phyloP scores from a whole-genome alignment of 768 basidiomycete genomes.

The Clitopilus passeckerianus region DNA sequence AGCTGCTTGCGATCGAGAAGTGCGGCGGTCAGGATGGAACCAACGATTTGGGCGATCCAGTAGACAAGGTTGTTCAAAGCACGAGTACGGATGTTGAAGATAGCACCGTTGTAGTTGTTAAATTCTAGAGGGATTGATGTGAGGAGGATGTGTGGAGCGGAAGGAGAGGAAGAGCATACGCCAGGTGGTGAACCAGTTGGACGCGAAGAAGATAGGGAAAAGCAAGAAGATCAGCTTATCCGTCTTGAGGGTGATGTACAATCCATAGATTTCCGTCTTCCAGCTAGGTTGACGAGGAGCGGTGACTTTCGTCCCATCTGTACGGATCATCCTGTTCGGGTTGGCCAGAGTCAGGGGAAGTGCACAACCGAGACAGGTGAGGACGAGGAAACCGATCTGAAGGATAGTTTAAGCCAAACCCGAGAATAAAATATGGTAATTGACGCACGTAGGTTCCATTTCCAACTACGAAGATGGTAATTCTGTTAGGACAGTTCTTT shows the following conservation, averaged over 20 bases:
- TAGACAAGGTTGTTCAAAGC: constrained; percentile 76
- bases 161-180: constrained; percentile 37
- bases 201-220: constrained; percentile 84
- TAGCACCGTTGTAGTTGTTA: constrained; percentile 71
- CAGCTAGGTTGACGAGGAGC: constrained; percentile 66
- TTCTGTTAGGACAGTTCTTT: not conserved
- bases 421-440: constrained; percentile 70
- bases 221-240: constrained; percentile 72
- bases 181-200: constrained; percentile 87
- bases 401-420: constrained; percentile 64
- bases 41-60: constrained; percentile 76
- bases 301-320: constrained; percentile 66
- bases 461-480: constrained; percentile 36
- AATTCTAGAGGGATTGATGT: constrained; percentile 44
- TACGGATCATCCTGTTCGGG: constrained; percentile 68
- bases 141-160: not conserved
- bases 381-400: constrained; percentile 87
- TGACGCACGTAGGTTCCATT: constrained; percentile 72
- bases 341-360: constrained; percentile 70
- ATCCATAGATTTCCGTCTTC: constrained; percentile 67
- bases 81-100: constrained; percentile 78
- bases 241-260: constrained; percentile 60
- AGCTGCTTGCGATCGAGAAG: constrained; percentile 56
- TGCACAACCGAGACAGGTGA: constrained; percentile 64
- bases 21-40: constrained; percentile 64